Base-by-base conservation (phyloP, 2,329 filamentous ascomycete species). In the Pyrenophora tritici-repentis region DNA sequence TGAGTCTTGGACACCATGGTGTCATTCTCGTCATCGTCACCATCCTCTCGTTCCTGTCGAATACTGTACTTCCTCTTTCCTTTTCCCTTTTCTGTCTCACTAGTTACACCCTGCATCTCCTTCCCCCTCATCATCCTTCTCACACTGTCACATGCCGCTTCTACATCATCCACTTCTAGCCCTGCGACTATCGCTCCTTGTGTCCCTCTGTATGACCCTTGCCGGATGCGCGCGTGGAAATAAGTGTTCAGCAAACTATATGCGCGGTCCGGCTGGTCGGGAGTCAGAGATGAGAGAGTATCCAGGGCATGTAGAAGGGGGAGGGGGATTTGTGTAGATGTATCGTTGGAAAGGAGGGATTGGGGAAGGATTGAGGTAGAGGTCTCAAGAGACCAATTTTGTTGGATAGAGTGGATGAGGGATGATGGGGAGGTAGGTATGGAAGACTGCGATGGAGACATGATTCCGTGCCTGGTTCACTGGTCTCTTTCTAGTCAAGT, bases 201-300 rank as follows among this genome's bases (percentile, higher is more conserved):
- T 4, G 42, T 42, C 0, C 34, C 41, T 3, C 34, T 47, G 18
- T 48, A 47, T 1, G 17, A 31, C 3, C 29, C 38, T 16, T 53
- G 46, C 9, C 58, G 35, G 5, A 59, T 52, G 1, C 58, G 40
- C 2, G 48, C 51, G 10, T 47, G 40, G 39, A 52, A 55, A 8
- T 61, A 61, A 1, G 58, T 61, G 16, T 41, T 34, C 4, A 61
- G 13, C 0, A 61, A n/a, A 1, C 18, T 53, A 20, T 59, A 53
- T 9, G 58, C 58, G 4, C 56, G 53, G 2, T 58, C 51, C 16
- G 42, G 34, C 34, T 61, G 51, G 6, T 48, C 35, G n/a, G 44
- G 16, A 1, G 54, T 59, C 1, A 59, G 35, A 1, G 36, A 33
- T 3, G 58, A 59, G 7, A 61, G 56, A 1, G 18, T 16, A 14